Evolutionary conservation across 768 basidiomycete species (phyloP).

Genomic region (Sistotremastrum niveocremeum): DNA sequence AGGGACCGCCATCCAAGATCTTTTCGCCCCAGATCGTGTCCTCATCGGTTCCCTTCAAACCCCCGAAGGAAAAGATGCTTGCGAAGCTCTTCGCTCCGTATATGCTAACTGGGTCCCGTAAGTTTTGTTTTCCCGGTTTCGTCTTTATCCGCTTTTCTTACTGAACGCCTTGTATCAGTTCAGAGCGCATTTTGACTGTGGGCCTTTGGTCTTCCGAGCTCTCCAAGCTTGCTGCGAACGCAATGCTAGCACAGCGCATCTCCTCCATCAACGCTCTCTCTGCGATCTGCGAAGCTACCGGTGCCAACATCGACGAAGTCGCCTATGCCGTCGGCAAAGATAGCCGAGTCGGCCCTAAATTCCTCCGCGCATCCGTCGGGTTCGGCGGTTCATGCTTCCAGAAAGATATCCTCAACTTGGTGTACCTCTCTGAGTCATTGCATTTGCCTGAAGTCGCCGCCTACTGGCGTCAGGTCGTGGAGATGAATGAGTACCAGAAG

Average conservation of each 20-base stretch:
- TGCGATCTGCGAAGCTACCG: constrained; percentile 97
- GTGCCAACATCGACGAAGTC: constrained; percentile 97
- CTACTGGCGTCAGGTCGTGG: constrained; percentile 95
- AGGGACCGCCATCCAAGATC: constrained; percentile 88
- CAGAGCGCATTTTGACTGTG: constrained; percentile 75
- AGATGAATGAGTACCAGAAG: constrained; percentile 99
- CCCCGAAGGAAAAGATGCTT: constrained; percentile 71
- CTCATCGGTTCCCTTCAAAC: constrained; percentile 94
- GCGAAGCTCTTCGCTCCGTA: constrained; percentile 58
- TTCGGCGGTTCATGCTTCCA: constrained; percentile 99
- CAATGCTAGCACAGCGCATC: constrained; percentile 98
- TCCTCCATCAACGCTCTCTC: constrained; percentile 97
- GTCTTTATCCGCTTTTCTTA: background rate
- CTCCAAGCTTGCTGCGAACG: constrained; percentile 96
- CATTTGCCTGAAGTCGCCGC: constrained; percentile 95
- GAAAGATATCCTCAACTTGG: constrained; percentile 98
- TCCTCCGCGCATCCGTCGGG: constrained; percentile 89
- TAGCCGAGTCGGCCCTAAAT: constrained; percentile 85
- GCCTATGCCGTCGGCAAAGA: constrained; percentile 90
- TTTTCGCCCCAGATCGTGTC: constrained; percentile 85
- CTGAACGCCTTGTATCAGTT: constrained; percentile 23
- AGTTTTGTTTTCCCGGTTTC: constrained; percentile 21
- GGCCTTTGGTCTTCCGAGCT: constrained; percentile 98
- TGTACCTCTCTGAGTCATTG: constrained; percentile 88
- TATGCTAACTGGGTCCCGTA: constrained; percentile 97